These are phyloP conservation scores for Cubamyces lactineus DNA, from an alignment of 768 basidiomycete genomes.

Conservation along the genomic window DNA sequence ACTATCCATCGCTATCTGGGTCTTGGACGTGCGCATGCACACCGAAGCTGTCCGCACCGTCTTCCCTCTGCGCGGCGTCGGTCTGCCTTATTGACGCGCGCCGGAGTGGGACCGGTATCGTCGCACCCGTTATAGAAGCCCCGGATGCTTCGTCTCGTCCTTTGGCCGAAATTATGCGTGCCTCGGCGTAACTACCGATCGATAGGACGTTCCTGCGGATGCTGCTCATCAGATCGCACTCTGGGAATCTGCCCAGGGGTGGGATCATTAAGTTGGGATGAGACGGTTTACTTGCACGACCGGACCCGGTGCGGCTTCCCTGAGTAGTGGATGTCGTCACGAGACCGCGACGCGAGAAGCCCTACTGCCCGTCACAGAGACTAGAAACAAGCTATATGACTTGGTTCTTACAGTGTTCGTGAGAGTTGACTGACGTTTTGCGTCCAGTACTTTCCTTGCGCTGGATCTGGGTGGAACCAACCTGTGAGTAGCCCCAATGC, in stretches of 20 bases:
- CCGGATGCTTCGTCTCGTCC: conserved; percentile 4
- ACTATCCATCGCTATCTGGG: background rate
- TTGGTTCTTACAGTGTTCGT: too few relatives aligned
- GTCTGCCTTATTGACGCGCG: conserved; percentile 9
- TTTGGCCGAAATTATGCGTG: conserved; percentile 15
- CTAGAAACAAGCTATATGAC: too few relatives aligned
- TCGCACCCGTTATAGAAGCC: conserved; percentile 19
- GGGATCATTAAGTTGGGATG: background rate
- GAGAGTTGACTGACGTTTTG: background rate
- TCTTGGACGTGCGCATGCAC: background rate
- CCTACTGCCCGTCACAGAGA: background rate
- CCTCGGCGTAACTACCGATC: conserved; percentile 17
- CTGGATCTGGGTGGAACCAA: conserved; percentile 98
- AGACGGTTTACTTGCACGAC: background rate
- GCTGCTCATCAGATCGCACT: conserved; percentile 15
- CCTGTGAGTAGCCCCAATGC: conserved; percentile 59
- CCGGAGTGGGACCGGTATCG: conserved; percentile 21
- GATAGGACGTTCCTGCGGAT: conserved; percentile 13
- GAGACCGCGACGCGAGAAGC: conserved; percentile 3
- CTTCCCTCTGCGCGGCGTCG: background rate
- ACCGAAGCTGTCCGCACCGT: background rate
- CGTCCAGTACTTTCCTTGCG: conserved; percentile 85
- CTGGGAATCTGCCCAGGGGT: background rate
- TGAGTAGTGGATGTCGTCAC: background rate
- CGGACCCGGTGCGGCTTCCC: background rate